These are phyloP conservation scores for Adenanthera pavonina DNA, from an alignment of 306 rosid genomes.

Conservation along the genomic window DNA sequence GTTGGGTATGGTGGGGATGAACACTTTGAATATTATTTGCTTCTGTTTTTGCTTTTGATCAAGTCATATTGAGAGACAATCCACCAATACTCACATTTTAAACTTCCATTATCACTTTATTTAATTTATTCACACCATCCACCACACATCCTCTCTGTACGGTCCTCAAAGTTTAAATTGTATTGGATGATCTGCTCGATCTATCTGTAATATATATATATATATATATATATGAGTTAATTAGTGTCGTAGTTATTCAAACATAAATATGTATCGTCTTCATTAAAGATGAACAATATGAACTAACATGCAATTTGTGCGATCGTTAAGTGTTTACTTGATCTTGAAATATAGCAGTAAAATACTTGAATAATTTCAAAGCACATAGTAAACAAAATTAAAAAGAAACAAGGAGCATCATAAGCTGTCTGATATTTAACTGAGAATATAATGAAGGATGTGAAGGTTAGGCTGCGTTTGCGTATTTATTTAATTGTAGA, in stretches of 20 bases:
- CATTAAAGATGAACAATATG: too few species aligned
- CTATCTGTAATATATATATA: neutral
- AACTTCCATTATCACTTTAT: neutral
- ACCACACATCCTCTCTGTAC: neutral
- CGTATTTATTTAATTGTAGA: neutral
- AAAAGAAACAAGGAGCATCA: neutral
- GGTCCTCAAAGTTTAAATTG: neutral
- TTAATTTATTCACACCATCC: neutral
- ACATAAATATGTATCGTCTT: neutral
- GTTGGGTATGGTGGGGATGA: conserved; percentile 15
- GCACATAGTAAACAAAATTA: neutral
- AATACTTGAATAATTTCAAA: too few species aligned
- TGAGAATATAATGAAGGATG: neutral
- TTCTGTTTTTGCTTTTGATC: conserved; percentile 28
- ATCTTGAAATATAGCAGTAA: too few species aligned
- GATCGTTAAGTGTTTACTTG: too few species aligned
- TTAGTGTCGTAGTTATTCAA: neutral
- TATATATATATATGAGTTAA: neutral
- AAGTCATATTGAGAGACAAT: neutral
- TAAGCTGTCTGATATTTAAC: neutral
- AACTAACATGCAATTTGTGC: too few species aligned
- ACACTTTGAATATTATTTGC: conserved; percentile 17
- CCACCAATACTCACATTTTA: neutral
- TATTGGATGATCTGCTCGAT: neutral
- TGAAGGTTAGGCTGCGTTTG: neutral